Base-by-base conservation (phyloP, 2,329 filamentous ascomycete genomes). In the Colletotrichum godetiae region DNA sequence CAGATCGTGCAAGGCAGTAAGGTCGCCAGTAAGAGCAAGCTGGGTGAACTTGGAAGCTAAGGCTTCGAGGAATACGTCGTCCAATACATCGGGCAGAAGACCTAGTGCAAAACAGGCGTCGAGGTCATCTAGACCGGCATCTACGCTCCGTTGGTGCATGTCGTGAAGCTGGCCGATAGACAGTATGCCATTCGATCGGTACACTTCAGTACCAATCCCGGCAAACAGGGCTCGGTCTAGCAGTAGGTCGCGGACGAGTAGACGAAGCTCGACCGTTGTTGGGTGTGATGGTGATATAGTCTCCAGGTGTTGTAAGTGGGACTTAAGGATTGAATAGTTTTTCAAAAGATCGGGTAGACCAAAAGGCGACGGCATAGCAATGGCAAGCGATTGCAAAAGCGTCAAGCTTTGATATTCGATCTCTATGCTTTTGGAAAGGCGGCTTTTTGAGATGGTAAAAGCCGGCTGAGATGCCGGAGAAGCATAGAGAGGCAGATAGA, bases 361-460 rank as follows among this genome's bases (percentile, higher is more conserved):
- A 10, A 79, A 74, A 1, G 74, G 70, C 7, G 75, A 64, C 5
- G 68, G 63, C 31, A 86, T 81, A 72, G 82, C 84, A 46, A 82
- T 81, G n/a, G 82, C 84, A 19, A 86, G 79, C 31, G 82, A 83
- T 55, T 81, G 81, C 57, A 83, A 81, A 64, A 86, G 80, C 22
- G 81, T 81, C 46, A 82, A 79, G 67, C 84, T 85, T n/a, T 67
- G 72, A 4, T 80, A 74, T 11, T 77, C 75, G 12, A 81, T 62
- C 4, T 76, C 74, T 8, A 79, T 77, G 0, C 61, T 75, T 22
- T 75, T 77, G 12, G 57, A 66, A 1, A 68, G 46, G 22, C 79
- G 75, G 52, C 78, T 73, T 65, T 81, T 81, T 53, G 78, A 76
- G 24, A 81, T 72, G 13, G 77, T 72, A 65, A 81, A 81, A 6